Base-by-base conservation (phyloP, 352 stramenopile species). In the Globisporangium sylvaticum region DNA sequence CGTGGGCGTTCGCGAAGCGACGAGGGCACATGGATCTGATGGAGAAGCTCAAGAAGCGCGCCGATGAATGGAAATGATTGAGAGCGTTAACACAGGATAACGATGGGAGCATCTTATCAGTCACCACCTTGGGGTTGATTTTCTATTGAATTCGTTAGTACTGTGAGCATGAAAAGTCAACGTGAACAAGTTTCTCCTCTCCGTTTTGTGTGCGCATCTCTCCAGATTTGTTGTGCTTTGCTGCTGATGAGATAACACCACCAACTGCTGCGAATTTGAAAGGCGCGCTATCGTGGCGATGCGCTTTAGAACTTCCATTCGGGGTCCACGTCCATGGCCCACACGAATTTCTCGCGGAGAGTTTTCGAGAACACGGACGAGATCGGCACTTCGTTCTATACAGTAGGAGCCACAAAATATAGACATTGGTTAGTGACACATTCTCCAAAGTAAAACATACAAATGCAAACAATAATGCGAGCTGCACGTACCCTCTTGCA, bases 331-430 rank as follows among this genome's bases (percentile, higher is more conserved):
- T 97, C 96, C 97, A 99, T 99, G 34, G 98, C 96, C 98, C 98
- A 99, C 62, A 99, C 98, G 78, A 99, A 99, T 77, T 99, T 99
- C 67, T 99, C 97, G 53, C 96, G 88, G 64, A 99, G 83, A 1
- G 97, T 98, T 68, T 98, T 99, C 18, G 97, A 96, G 78, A 99
- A 99, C 31, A 99, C 92, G 52, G 96, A 93, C 72, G 98, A 97
- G 68, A 99, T 99, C 25, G 97, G 97, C 42, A 99, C 87, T 80
- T 98, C 92, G 66, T 97, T 96, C 87, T 95, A n/a, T n/a, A n/a
- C n/a, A n/a, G 67, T n/a, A 7, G 22, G 25, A 31, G 48, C 12
- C 29, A 22, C 56, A 14, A 58, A 52, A 56, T 54, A 37, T 27
- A 10, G 64, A 44, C 24, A 64, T 62, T 55, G 61, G 58, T 56